Base-by-base conservation (phyloP, 495 filamentous ascomycete species). In the Amphirosellinia nigrospora region DNA sequence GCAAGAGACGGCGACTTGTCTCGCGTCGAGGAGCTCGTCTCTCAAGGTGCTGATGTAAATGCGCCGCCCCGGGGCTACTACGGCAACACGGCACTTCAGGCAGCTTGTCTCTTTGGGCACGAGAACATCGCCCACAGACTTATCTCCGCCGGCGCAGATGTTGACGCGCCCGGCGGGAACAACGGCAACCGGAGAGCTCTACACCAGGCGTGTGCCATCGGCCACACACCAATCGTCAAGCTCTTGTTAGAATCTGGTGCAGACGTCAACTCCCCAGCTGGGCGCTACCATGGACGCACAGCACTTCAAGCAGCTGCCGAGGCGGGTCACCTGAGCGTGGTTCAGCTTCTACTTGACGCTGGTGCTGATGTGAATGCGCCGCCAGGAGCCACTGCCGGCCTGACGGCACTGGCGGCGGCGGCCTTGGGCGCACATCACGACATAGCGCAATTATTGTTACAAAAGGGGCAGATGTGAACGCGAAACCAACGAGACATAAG, bases 81-180 rank as follows among this genome's bases (percentile, higher is more conserved):
- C 66, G 79, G 78, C 55, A 68, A 73, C 23, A 80, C 74, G 3
- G 77, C 80, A 4, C 72, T 82, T 34, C 80, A 80, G 53, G 73
- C 74, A 6, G 81, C 82, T 16, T 78, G 75, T 65, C 64, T 70
- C 10, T 56, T 62, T 23, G 77, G 76, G 19, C 73, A 80, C 58
- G n/a, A 66, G 30, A 59, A 59, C 8, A 55, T 79, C 10, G 72
- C 79, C 28, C 59, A 73, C n/a, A 46, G 52, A 2, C 75, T 84
- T 19, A 45, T 83, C 15, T 66, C 69, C 28, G 52, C 45, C 23
- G 78, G 74, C 19, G 78, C 77, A 5, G 63, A 72, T 1, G 63
- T 80, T 21, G 60, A 82, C 53, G 75, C 78, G 10, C 64, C 63
- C 6, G 77, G 77, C 43, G 77, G 78, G 21, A 77, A 76, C 68